These are phyloP conservation scores for Lepidium didymum DNA, from an alignment of 345 rosid species.

Conservation along the genomic window DNA sequence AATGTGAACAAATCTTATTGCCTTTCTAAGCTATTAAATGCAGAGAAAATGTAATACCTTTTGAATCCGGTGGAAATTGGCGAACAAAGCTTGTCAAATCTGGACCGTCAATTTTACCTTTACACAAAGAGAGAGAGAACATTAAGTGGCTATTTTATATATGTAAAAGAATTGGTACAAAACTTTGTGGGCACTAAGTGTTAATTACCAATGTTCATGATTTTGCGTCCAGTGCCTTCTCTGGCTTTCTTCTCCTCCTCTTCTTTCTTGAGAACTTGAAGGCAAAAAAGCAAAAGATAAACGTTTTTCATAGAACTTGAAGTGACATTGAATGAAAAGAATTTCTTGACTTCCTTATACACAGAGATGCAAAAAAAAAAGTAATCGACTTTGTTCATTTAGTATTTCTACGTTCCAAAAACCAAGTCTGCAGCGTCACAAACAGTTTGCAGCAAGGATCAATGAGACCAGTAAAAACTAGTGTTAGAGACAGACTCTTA, in stretches of 20 bases:
- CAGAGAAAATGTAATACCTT: conserved; percentile 39
- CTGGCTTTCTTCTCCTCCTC: conserved; percentile 70
- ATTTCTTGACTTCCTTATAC: not conserved
- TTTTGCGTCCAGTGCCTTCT: conserved; percentile 50
- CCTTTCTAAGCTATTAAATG: not conserved
- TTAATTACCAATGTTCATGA: conserved; percentile 34
- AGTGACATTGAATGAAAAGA: not conserved
- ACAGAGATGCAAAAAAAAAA: not conserved
- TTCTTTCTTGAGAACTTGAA: conserved; percentile 71
- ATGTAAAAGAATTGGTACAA: not conserved
- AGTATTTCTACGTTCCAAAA: not conserved
- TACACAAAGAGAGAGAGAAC: not conserved
- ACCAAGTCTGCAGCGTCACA: not conserved
- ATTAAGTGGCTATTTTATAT: not conserved
- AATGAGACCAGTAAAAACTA: not conserved
- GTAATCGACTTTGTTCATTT: not conserved
- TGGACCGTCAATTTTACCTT: conserved; percentile 75
- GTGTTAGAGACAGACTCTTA: not conserved
- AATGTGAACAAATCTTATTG: not conserved
- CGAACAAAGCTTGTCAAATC: conserved; percentile 77
- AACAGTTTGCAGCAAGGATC: not conserved
- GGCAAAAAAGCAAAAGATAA: not conserved
- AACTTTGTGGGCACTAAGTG: not conserved
- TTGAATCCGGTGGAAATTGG: conserved; percentile 58
- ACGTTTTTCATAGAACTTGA: not conserved